Evolutionary conservation across 2,329 filamentous ascomycete genomes (phyloP).

Genomic region (Thermomyces lanuginosus): DNA sequence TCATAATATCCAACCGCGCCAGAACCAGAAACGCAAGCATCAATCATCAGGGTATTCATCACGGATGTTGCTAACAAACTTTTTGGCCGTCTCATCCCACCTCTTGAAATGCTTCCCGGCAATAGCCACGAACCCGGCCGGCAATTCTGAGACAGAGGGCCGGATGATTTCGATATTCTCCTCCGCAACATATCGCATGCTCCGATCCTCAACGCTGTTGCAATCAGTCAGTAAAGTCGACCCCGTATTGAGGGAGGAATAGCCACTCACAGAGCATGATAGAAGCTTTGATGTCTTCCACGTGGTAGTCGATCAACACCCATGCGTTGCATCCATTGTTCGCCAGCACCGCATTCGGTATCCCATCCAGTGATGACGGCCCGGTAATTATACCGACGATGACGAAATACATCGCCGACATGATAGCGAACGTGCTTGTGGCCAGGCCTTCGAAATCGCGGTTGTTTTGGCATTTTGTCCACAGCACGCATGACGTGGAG

Average conservation of each 20-base stretch:
- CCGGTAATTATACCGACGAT: conserved; percentile 62
- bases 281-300: conserved; percentile 56
- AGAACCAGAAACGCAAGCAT: too few relatives aligned
- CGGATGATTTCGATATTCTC: conserved; percentile 58
- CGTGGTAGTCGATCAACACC: conserved; percentile 43
- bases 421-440: conserved; percentile 42
- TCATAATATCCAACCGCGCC: too few relatives aligned
- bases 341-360: conserved; percentile 39
- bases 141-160: conserved; percentile 36
- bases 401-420: conserved; percentile 71
- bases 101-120: conserved; percentile 80
- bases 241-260: not conserved
- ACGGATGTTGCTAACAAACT: conserved; percentile 67
- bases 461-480: conserved; percentile 39
- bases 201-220: conserved; percentile 47
- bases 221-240: conserved; percentile 5
- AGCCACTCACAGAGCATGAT: conserved; percentile 66
- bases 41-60: conserved; percentile 81
- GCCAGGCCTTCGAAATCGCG: conserved; percentile 21
- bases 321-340: conserved; percentile 49
- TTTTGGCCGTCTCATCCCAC: conserved; percentile 50
- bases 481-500: conserved; percentile 39
- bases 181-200: conserved; percentile 59
- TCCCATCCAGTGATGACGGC: conserved; percentile 86
- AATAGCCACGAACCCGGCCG: conserved; percentile 39